Percentiles rank a stretch among this genome's conserved stretches.
Conservation (phyloP, 495 filamentous ascomycete species). For the Aspergillus baeticus region DNA sequence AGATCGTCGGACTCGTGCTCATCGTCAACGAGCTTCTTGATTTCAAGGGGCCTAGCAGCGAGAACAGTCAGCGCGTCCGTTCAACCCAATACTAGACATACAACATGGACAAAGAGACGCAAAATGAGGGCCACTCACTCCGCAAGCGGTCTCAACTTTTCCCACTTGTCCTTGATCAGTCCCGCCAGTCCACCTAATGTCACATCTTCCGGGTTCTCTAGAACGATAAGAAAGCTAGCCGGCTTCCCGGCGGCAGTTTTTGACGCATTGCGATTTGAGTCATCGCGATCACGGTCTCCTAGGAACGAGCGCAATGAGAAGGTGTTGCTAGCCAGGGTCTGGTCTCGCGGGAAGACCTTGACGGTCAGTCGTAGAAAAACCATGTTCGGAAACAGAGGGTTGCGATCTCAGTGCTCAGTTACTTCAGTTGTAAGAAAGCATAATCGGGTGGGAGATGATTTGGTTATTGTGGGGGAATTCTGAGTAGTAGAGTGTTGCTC, state of each 20-base stretch:
- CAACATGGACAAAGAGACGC: not conserved
- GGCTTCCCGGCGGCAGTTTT: constrained; percentile 15
- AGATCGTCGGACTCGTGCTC: constrained; percentile 32
- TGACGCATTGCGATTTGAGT: constrained; percentile 5
- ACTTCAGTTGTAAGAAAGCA: not conserved
- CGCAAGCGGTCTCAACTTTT: constrained; percentile 28
- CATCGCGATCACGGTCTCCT: constrained; percentile 16
- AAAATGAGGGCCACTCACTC: constrained; percentile 28
- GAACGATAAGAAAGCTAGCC: constrained; percentile 29
- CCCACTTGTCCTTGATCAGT: constrained; percentile 38
- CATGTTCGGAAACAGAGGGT: constrained; percentile 21
- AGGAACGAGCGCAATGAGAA: constrained; percentile 13
- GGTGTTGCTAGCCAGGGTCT: constrained; percentile 10
- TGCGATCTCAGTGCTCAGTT: not conserved
- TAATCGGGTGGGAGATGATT: not conserved
- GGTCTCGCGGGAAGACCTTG: constrained; percentile 35
- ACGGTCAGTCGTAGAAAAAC: constrained; percentile 38
- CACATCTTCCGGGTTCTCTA: constrained; percentile 31
- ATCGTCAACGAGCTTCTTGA: constrained; percentile 41
- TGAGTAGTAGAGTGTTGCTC: not conserved
- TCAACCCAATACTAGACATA: not conserved
- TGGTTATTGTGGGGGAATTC: not conserved
- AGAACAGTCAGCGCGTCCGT: constrained; percentile 6
- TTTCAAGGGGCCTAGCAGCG: constrained; percentile 30
- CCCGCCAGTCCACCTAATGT: constrained; percentile 31